phyloP scores from a whole-genome alignment of 768 basidiomycete species.

The Pleurotus salmoneostramineus region DNA sequence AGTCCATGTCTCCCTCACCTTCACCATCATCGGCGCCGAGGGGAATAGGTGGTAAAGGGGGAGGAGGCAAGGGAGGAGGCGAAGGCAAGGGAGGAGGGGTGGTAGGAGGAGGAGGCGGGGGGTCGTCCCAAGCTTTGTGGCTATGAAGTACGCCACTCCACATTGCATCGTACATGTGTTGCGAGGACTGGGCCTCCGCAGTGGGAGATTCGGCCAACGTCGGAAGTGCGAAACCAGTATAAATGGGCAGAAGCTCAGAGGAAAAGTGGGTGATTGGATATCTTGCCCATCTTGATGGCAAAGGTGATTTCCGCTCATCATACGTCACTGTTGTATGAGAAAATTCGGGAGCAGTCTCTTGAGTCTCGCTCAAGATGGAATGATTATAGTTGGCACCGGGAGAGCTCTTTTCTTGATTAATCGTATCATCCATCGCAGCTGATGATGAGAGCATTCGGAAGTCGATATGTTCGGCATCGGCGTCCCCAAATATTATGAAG shows the following conservation, averaged over 20 bases:
- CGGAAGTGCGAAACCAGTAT: constrained; percentile 29
- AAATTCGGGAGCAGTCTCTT: neutral
- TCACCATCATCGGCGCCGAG: constrained; percentile 8
- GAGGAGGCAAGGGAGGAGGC: constrained; percentile 7
- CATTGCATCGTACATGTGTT: neutral
- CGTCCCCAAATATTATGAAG: constrained; percentile 34
- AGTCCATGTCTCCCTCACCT: constrained; percentile 29
- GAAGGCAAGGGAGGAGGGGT: constrained; percentile 13
- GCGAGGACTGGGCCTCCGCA: constrained; percentile 13
- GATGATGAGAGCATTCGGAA: constrained; percentile 6
- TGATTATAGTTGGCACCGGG: too few relatives aligned
- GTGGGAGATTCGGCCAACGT: constrained; percentile 22
- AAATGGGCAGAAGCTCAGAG: constrained; percentile 49
- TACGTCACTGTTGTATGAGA: neutral
- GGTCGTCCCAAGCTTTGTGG: constrained; percentile 23
- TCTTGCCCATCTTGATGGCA: constrained; percentile 48
- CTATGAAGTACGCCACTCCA: constrained; percentile 38
- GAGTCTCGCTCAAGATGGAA: too few relatives aligned
- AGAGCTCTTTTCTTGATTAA: too few relatives aligned
- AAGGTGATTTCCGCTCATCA: neutral
- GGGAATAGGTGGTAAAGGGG: neutral
- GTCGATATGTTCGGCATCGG: constrained; percentile 30
- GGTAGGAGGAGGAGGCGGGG: constrained; percentile 12
- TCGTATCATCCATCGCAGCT: neutral
- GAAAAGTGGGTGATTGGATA: constrained; percentile 62